These are phyloP conservation scores for Colletotrichum destructivum DNA, from an alignment of 2,329 filamentous ascomycete genomes.

Conservation along the genomic window DNA sequence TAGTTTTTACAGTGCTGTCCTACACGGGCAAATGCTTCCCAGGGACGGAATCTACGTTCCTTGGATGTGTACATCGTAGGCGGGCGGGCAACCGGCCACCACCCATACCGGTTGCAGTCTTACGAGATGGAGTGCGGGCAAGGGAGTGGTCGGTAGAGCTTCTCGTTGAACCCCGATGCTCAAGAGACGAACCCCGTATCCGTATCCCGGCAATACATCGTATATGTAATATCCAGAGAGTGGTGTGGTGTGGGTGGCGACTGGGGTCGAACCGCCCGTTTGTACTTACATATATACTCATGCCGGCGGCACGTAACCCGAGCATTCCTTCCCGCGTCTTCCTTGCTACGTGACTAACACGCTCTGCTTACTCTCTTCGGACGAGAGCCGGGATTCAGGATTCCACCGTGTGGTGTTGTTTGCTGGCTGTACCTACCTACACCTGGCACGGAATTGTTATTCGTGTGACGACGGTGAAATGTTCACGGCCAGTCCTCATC, in stretches of 20 bases:
- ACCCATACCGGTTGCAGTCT: not conserved
- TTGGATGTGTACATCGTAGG: not conserved
- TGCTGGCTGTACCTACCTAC: too few species aligned
- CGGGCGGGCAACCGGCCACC: not conserved
- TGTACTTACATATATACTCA: too few species aligned
- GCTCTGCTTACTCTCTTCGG: not conserved
- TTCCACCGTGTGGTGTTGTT: not conserved
- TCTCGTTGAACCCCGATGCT: slow-evolving; percentile 11
- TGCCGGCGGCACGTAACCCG: too few species aligned
- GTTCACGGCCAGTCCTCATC: not conserved
- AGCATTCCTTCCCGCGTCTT: too few species aligned
- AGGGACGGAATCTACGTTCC: too few species aligned
- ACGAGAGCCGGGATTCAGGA: slow-evolving; percentile 19
- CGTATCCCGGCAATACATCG: slow-evolving; percentile 20
- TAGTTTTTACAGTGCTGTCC: too few species aligned
- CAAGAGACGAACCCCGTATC: slow-evolving; percentile 40
- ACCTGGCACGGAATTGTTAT: too few species aligned
- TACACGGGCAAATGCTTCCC: too few species aligned
- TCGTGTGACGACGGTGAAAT: not conserved
- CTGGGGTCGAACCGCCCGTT: not conserved
- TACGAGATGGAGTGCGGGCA: not conserved
- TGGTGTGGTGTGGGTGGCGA: not conserved
- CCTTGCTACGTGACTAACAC: too few species aligned
- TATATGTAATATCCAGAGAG: too few species aligned
- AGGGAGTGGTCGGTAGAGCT: slow-evolving; percentile 23